Base-by-base conservation (phyloP, 208 protist genomes). In the Leishmania arabica region DNA sequence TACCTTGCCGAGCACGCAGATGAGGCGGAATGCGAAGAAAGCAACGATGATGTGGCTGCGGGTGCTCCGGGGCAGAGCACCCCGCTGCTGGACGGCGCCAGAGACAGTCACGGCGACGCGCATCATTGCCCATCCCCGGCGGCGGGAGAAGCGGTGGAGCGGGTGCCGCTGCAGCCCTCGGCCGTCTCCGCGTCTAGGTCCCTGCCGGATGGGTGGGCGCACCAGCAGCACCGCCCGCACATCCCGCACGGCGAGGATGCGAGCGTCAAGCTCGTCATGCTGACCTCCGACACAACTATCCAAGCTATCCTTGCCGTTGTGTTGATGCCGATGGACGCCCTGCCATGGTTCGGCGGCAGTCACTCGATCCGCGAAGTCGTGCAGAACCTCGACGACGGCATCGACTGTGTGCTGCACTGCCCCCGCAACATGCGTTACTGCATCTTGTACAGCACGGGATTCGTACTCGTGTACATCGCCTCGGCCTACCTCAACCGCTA, bases 401-500 rank as follows among this genome's bases (percentile, higher is more conserved):
- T 88, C 53, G 87, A 87, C 78, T 79, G 90, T 71, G 70, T 86
- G 8, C 89, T 95, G 58, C 84, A 84, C 53, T 90, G 82, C 74
- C 83, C 86, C 3, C 84, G 79, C 27, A 97, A 95, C 87, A 85
- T 91, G 78, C n/a, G 86, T 1, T 92, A 81, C 73, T 87, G 86
- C 45, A 37, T 88, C 0, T 73, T 88, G 37, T 94, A 91, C 80
- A 88, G 87, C 81, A 76, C 72, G 31, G 86, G 88, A 74, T 94
- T 92, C 71, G 82, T 92, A 0, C 65, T 87, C 13, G 84, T 86
- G 15, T 94, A 94, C 78, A 80, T 92, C 65, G 84, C 81, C 2
- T 78, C 86, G 8, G 88, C 88, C 17, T 92, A 94, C 79, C 82
- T 94, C 7, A 90, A 94, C 69, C 90, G 91, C 58, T 90, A 89